Evolutionary conservation across 2,329 filamentous ascomycete genomes (phyloP).

Genomic region (Hypocreales sp.): DNA sequence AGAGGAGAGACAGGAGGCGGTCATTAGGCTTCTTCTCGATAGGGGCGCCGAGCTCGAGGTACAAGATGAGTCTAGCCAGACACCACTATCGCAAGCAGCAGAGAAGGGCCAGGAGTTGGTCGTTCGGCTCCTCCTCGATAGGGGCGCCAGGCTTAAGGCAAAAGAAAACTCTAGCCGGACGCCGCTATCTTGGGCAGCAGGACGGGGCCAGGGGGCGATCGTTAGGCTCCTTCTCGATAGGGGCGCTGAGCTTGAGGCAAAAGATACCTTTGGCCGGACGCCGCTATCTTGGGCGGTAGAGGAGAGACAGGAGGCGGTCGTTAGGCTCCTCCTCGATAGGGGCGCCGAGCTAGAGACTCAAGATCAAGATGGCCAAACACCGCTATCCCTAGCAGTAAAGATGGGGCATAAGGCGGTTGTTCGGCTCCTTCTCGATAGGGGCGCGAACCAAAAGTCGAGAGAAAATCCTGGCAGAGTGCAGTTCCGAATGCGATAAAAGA

Average conservation of each 20-base stretch:
- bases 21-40: background rate
- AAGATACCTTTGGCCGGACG: too few relatives aligned
- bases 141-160: too few relatives aligned
- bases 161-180: too few relatives aligned
- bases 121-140: background rate
- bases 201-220: too few relatives aligned
- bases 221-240: too few relatives aligned
- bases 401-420: background rate
- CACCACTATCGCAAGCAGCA: background rate
- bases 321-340: background rate
- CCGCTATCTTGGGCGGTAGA: too few relatives aligned
- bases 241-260: too few relatives aligned
- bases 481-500: too few relatives aligned
- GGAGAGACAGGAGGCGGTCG: background rate
- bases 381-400: background rate
- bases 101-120: background rate
- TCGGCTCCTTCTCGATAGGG: background rate
- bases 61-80: background rate
- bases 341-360: background rate
- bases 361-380: background rate
- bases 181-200: too few relatives aligned
- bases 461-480: too few relatives aligned
- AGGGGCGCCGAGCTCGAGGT: background rate
- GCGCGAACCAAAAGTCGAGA: too few relatives aligned
- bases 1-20: background rate